A percentile compares a stretch with the other conserved stretches of the same genome.
phyloP scores from a whole-genome alignment of 2,329 filamentous ascomycete genomes.

The Colletotrichum viniferum region DNA sequence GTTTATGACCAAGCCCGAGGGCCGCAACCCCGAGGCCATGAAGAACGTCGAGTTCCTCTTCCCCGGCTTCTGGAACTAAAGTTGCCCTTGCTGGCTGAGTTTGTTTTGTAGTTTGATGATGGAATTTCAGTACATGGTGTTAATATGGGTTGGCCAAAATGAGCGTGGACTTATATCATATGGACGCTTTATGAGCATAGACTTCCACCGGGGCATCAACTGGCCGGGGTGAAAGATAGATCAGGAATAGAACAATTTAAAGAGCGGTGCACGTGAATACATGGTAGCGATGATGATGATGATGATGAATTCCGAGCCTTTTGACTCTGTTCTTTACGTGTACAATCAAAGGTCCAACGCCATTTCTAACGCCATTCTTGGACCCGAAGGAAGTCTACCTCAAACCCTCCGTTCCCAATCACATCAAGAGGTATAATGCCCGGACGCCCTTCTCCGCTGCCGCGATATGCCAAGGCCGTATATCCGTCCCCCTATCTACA shows the following conservation, averaged over 20 bases:
- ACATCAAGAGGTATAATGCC: conserved; percentile 69
- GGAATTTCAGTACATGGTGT: not conserved
- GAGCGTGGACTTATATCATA: not conserved
- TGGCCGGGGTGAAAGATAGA: not conserved
- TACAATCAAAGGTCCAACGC: not conserved
- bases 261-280: not conserved
- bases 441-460: conserved; percentile 72
- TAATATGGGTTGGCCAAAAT: not conserved
- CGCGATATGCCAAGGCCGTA: conserved; percentile 80
- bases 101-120: not conserved
- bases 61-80: conserved; percentile 71
- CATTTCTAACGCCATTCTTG: not conserved
- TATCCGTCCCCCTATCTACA: conserved; percentile 61
- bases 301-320: not conserved
- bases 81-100: not conserved
- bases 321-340: not conserved
- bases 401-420: conserved; percentile 27
- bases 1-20: conserved; percentile 81
- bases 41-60: conserved; percentile 87
- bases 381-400: not conserved
- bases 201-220: not conserved
- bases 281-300: not conserved
- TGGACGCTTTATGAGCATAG: not conserved
- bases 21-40: conserved; percentile 74
- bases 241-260: not conserved